A percentile compares a stretch with the other conserved stretches of the same genome.
Conservation (phyloP, 2,329 filamentous ascomycete genomes). For the Fonsecaea pedrosoi region DNA sequence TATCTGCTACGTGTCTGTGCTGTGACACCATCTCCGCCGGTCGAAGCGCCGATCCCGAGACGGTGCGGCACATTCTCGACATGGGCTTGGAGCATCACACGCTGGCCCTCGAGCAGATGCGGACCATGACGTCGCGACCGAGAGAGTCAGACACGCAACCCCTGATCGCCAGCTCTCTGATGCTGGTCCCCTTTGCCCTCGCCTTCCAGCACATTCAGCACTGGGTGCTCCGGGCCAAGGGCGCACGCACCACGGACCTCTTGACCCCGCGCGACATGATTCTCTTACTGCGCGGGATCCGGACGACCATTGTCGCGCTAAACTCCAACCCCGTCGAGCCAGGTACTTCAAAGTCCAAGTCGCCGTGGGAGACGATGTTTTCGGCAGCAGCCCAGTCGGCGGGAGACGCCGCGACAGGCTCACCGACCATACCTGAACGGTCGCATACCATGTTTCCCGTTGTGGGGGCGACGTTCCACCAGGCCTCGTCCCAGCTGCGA, state of each 20-base stretch:
- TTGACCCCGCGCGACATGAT: background rate
- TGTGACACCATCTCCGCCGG: background rate
- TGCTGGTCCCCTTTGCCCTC: background rate
- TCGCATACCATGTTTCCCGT: background rate
- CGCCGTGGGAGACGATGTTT: background rate
- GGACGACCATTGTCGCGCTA: background rate
- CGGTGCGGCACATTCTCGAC: background rate
- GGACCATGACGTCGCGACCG: background rate
- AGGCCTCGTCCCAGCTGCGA: background rate
- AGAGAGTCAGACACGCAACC: background rate
- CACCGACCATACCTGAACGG: background rate
- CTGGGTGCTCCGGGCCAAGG: background rate
- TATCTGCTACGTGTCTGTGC: background rate
- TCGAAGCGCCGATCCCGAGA: background rate
- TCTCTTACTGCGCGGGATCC: background rate
- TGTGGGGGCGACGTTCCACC: background rate
- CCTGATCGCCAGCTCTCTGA: background rate
- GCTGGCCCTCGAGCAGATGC: background rate
- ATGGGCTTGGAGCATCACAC: background rate
- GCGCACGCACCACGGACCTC: background rate
- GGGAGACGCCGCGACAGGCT: background rate
- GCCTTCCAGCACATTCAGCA: conserved; percentile 2
- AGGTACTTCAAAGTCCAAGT: background rate
- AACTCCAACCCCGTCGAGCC: background rate
- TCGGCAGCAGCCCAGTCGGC: background rate